Conservation (phyloP, 2,329 filamentous ascomycete genomes). For the Colletotrichum abscissum region DNA sequence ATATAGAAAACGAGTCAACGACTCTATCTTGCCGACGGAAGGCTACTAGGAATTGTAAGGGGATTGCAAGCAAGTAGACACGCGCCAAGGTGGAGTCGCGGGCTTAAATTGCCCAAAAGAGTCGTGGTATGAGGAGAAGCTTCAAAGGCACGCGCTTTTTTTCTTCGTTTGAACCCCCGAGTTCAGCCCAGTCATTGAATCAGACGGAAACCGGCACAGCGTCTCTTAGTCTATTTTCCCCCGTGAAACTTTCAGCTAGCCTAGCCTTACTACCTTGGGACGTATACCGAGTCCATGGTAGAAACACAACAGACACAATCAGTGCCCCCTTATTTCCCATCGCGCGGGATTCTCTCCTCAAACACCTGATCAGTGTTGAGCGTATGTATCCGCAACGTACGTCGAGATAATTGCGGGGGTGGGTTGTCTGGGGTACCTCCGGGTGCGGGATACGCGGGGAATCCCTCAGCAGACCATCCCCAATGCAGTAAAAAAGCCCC, state of each 20-base stretch:
- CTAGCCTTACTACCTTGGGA: too few relatives aligned
- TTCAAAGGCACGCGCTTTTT: background rate
- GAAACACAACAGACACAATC: too few relatives aligned
- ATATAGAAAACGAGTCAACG: slow-evolving; percentile 17
- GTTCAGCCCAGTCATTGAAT: background rate
- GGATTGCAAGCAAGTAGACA: too few relatives aligned
- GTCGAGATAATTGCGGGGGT: slow-evolving; percentile 17
- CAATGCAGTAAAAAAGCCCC: slow-evolving; percentile 18
- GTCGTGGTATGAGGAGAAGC: background rate
- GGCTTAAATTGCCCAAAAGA: background rate
- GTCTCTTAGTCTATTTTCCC: background rate
- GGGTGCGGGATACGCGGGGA: background rate
- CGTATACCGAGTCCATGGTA: too few relatives aligned
- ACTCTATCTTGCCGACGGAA: background rate
- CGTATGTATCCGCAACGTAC: background rate
- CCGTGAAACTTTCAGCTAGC: too few relatives aligned
- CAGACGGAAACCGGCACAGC: background rate
- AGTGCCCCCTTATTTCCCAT: background rate
- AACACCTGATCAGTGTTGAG: background rate
- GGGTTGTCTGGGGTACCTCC: slow-evolving; percentile 23
- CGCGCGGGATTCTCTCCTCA: background rate
- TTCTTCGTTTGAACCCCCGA: background rate
- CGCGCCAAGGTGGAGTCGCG: background rate
- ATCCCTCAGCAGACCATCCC: background rate
- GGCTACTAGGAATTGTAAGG: background rate